phyloP scores from a whole-genome alignment of 1,284 basidiomycete species.

The Dichomitus squalens region DNA sequence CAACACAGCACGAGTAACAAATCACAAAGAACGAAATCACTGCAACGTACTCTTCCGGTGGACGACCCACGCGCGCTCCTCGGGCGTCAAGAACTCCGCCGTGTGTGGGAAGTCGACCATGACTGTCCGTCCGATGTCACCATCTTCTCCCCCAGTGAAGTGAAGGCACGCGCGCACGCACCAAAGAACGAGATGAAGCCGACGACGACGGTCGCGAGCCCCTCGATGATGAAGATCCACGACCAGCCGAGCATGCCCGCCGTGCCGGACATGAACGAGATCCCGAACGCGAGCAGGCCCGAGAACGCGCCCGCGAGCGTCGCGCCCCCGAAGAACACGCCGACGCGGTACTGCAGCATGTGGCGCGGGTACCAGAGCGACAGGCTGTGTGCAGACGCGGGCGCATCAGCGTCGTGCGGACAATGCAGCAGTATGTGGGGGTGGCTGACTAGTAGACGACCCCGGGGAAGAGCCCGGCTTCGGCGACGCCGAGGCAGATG shows the following conservation, averaged over 20 bases:
- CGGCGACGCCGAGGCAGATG: slow-evolving; percentile 63
- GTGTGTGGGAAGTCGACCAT: slow-evolving; percentile 62
- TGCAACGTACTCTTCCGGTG: slow-evolving; percentile 55
- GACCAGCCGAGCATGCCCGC: slow-evolving; percentile 45
- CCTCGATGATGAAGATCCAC: slow-evolving; percentile 58
- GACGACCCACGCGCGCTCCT: slow-evolving; percentile 61
- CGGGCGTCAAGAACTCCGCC: slow-evolving; percentile 58
- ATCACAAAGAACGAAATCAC: slow-evolving; percentile 9
- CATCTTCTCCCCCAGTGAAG: neutral
- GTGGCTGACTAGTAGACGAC: slow-evolving; percentile 58
- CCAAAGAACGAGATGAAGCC: slow-evolving; percentile 51
- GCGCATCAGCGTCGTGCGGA: neutral
- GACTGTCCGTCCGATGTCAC: slow-evolving; percentile 44
- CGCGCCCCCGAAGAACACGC: slow-evolving; percentile 40
- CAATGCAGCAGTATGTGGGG: neutral
- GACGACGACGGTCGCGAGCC: slow-evolving; percentile 53
- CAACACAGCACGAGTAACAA: neutral
- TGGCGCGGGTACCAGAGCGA: slow-evolving; percentile 39
- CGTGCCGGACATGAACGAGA: slow-evolving; percentile 45
- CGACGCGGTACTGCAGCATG: slow-evolving; percentile 37
- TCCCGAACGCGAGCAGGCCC: slow-evolving; percentile 45
- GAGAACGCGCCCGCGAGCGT: slow-evolving; percentile 39
- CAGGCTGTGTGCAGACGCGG: slow-evolving; percentile 20
- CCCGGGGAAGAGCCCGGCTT: slow-evolving; percentile 72
- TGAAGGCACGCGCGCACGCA: slow-evolving; percentile 26